Conservation (phyloP, 495 filamentous ascomycete genomes). For the Sabuloglossum arenarium region DNA sequence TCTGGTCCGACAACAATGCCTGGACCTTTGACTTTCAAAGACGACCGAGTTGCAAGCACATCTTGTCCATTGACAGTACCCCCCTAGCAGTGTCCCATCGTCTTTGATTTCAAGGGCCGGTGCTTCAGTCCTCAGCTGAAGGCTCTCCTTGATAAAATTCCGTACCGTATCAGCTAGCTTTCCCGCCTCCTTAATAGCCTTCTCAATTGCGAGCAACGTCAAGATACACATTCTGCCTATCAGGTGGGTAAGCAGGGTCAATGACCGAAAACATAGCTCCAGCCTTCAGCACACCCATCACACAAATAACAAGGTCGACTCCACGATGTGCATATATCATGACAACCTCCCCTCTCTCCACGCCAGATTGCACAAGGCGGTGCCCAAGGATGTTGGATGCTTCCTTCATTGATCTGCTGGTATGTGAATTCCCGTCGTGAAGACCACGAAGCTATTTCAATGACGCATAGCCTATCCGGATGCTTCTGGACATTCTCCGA, state of each 20-base stretch:
- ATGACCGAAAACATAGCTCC: constrained; percentile 61
- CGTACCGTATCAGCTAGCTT: constrained; percentile 46
- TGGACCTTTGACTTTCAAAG: constrained; percentile 33
- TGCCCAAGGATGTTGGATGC: constrained; percentile 63
- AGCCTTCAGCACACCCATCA: constrained; percentile 34
- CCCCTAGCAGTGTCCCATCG: constrained; percentile 52
- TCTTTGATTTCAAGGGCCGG: constrained; percentile 54
- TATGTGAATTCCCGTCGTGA: constrained; percentile 62
- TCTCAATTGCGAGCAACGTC: constrained; percentile 73
- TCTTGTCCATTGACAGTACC: constrained; percentile 42
- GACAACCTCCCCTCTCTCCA: constrained; percentile 67
- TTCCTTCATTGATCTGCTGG: constrained; percentile 68
- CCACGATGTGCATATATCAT: constrained; percentile 80
- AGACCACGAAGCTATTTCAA: constrained; percentile 50
- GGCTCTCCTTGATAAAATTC: constrained; percentile 49
- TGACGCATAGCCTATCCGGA: constrained; percentile 60
- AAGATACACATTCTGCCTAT: constrained; percentile 74
- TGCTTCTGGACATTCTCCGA: constrained; percentile 44
- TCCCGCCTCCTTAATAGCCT: constrained; percentile 57
- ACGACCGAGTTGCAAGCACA: constrained; percentile 33
- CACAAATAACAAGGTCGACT: constrained; percentile 46
- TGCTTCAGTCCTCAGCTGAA: constrained; percentile 53
- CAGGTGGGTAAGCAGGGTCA: constrained; percentile 74
- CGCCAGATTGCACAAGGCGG: constrained; percentile 49
- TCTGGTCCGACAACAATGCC: constrained; percentile 80